These are phyloP conservation scores for Boechera divaricarpa DNA, from an alignment of 345 rosid species.

Conservation along the genomic window DNA sequence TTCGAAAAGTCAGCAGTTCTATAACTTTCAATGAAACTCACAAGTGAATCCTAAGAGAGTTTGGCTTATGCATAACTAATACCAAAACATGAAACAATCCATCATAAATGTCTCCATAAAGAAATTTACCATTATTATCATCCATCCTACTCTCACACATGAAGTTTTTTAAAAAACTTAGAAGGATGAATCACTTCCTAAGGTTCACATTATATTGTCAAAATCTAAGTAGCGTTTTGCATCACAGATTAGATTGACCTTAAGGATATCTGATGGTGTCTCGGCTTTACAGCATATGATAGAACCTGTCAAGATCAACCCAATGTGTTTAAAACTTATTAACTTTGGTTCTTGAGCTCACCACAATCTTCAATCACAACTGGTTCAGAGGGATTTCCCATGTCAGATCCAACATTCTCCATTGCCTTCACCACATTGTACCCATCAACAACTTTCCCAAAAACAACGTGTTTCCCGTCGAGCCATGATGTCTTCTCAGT, in stretches of 20 bases:
- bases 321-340: conserved; percentile 8
- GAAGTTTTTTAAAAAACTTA: neutral
- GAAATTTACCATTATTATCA: conserved; percentile 3
- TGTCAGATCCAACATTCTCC: conserved; percentile 69
- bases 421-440: conserved; percentile 67
- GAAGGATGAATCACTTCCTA: neutral
- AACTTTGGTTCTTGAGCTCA: conserved; percentile 55
- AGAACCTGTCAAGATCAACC: conserved; percentile 10
- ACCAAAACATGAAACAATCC: neutral
- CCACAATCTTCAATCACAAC: conserved; percentile 82
- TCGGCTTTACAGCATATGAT: neutral
- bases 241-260: neutral
- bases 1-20: neutral
- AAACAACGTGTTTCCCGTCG: conserved; percentile 88
- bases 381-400: conserved; percentile 52
- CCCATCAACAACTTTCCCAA: conserved; percentile 88
- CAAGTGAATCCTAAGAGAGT: neutral
- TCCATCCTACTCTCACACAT: neutral
- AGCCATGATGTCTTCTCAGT: conserved; percentile 79
- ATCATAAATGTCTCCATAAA: neutral
- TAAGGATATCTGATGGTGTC: neutral
- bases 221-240: neutral
- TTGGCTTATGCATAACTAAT: neutral
- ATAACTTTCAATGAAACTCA: neutral
- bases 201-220: neutral